A percentile compares a stretch with the other conserved stretches of the same genome.
Evolutionary conservation across 306 rosid species (phyloP).

Genomic region (Inga oerstediana): DNA sequence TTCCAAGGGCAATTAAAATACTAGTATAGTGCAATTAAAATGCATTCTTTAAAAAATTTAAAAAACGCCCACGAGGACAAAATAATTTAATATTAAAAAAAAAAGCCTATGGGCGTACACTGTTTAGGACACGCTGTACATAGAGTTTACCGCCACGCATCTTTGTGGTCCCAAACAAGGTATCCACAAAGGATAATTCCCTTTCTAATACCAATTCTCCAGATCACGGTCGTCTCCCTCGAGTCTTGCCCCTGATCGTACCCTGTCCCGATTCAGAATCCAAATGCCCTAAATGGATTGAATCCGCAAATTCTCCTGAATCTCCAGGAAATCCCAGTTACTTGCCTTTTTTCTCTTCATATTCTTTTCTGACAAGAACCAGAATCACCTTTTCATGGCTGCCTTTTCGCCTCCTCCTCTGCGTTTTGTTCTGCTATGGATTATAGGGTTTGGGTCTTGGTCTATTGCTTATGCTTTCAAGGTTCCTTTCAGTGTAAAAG

Average conservation of each 20-base stretch:
- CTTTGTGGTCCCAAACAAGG: neutral
- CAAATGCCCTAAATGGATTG: constrained; percentile 29
- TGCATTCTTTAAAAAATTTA: too few relatives aligned
- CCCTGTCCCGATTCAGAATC: constrained; percentile 17
- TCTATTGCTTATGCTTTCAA: constrained; percentile 49
- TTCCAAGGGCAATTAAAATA: too few relatives aligned
- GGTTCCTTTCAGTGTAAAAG: constrained; percentile 74
- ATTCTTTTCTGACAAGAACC: neutral
- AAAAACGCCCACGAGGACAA: too few relatives aligned
- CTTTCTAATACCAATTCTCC: neutral
- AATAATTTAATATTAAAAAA: too few relatives aligned
- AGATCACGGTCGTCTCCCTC: neutral
- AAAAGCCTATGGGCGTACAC: neutral
- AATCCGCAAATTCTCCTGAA: constrained; percentile 16
- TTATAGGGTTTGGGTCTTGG: constrained; percentile 38
- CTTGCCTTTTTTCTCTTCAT: neutral
- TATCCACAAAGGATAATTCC: neutral
- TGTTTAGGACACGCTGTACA: neutral
- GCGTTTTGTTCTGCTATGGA: constrained; percentile 33
- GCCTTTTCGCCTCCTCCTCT: neutral
- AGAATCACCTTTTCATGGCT: constrained; percentile 36
- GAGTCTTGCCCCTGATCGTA: neutral
- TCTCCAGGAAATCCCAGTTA: neutral
- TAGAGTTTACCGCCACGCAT: constrained; percentile 25
- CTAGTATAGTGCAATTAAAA: too few relatives aligned